Base-by-base conservation (phyloP, 1,284 basidiomycete genomes). In the Erythrobasidium hasegawianum region DNA sequence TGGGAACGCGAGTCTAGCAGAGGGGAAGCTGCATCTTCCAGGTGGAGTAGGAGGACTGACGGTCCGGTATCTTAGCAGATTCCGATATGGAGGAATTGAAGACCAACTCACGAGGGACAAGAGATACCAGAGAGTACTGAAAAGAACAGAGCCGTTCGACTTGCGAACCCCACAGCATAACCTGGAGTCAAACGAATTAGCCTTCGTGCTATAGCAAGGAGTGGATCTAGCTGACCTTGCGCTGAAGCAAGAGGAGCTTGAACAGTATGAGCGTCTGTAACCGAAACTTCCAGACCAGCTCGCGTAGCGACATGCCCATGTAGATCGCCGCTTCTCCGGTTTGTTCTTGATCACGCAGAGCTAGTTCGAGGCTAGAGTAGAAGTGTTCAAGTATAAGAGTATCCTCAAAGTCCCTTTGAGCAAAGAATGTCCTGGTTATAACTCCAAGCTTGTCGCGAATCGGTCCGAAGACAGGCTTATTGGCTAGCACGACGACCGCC, bases 141-240 rank as follows among this genome's bases (percentile, higher is more conserved):
- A 92, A 96, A 27, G 93, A 97, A 79, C 95, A 97, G 38, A 99
- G 80, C 66, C 87, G 86, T 78, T 99, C 96, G 0, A 98, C 95
- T 3, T 62, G 50, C 9, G 65, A 57, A 8, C 95, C 95, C 73
- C 86, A 96, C 76, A 98, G 93, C 87, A 98, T 90, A 69, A 97
- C 88, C 43, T 47, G 43, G 8, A 90, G 94, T 74, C 27, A 5
- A 24, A 55, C 11, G 14, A n/a, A n/a, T n/a, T n/a, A n/a, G n/a
- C n/a, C n/a, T n/a, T n/a, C n/a, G n/a, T n/a, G n/a, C n/a, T n/a
- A n/a, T n/a, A n/a, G n/a, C n/a, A n/a, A n/a, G n/a, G n/a, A n/a
- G n/a, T n/a, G n/a, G 33, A 24, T 20, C 45, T 14, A 29, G 68
- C 77, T 70, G 20, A 79, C 91, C 79, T 87, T 83, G 77, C 90